These are phyloP conservation scores for Hericium rajendrae DNA, from an alignment of 768 basidiomycete species.

Conservation along the genomic window DNA sequence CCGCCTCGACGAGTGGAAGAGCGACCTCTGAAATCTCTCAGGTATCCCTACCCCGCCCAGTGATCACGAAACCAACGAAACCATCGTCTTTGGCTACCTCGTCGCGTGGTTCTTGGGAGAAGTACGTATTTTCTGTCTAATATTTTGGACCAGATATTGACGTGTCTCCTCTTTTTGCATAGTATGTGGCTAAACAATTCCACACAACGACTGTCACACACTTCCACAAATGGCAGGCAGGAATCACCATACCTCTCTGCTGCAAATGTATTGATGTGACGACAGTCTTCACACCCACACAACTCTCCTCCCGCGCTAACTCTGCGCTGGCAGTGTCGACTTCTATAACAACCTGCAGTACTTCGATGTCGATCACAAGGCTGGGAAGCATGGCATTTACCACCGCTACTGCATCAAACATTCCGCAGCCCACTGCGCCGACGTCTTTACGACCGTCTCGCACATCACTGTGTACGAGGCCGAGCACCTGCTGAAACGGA, in stretches of 20 bases:
- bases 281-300: slow-evolving; percentile 99
- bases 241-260: slow-evolving; percentile 89
- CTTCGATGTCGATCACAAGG: slow-evolving; percentile 99
- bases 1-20: slow-evolving; percentile 96
- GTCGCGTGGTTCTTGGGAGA: slow-evolving; percentile 99
- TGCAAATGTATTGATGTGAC: slow-evolving; percentile 96
- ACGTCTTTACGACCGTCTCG: slow-evolving; percentile 96
- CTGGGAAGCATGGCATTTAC: slow-evolving; percentile 97
- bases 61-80: slow-evolving; percentile 97
- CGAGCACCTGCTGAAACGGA: slow-evolving; percentile 94
- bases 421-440: slow-evolving; percentile 87
- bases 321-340: slow-evolving; percentile 96
- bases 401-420: slow-evolving; percentile 98
- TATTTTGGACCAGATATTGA: neutral
- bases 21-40: slow-evolving; percentile 95
- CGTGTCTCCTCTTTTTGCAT: slow-evolving; percentile 7
- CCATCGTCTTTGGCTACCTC: slow-evolving; percentile 95
- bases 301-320: slow-evolving; percentile 94
- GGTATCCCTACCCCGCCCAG: slow-evolving; percentile 95
- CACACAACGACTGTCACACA: slow-evolving; percentile 90
- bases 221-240: slow-evolving; percentile 99
- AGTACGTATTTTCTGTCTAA: slow-evolving; percentile 34
- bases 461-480: slow-evolving; percentile 98
- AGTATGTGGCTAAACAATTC: slow-evolving; percentile 79
- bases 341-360: slow-evolving; percentile 99